Evolutionary conservation across 2,329 filamentous ascomycete genomes (phyloP).

Genomic region (Tolypocladium capitatum): DNA sequence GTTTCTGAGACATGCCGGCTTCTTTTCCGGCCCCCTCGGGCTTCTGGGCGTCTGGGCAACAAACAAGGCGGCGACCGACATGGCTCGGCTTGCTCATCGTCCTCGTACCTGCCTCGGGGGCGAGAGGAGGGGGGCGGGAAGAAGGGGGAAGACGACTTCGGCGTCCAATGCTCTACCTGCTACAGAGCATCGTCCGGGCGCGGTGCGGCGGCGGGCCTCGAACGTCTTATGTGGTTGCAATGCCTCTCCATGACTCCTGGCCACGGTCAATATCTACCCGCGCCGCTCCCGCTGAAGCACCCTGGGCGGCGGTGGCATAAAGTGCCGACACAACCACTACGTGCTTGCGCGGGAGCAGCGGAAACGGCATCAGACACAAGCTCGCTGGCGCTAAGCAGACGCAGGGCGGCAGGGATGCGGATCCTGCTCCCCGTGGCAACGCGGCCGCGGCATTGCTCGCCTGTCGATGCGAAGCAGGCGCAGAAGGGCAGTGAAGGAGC

Average conservation of each 20-base stretch:
- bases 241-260: not conserved
- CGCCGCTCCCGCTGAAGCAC: not conserved
- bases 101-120: no score
- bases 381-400: conserved; percentile 1
- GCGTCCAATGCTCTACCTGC: no score
- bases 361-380: conserved; percentile 4
- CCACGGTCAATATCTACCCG: not conserved
- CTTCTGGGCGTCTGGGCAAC: no score
- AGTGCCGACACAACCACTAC: not conserved
- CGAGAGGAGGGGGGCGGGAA: no score
- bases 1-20: no score
- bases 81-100: no score
- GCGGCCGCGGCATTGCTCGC: not conserved
- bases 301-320: not conserved
- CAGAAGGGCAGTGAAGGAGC: not conserved
- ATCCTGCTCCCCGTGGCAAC: conserved; percentile 7
- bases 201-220: no score
- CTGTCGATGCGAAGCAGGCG: not conserved
- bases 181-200: no score
- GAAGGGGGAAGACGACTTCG: no score
- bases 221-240: conserved; percentile 1
- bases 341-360: not conserved
- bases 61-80: no score
- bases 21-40: no score
- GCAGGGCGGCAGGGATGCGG: conserved; percentile 11